phyloP scores from a whole-genome alignment of 192 early-diverging fungal species.

The Rhizophagus prolifer region DNA sequence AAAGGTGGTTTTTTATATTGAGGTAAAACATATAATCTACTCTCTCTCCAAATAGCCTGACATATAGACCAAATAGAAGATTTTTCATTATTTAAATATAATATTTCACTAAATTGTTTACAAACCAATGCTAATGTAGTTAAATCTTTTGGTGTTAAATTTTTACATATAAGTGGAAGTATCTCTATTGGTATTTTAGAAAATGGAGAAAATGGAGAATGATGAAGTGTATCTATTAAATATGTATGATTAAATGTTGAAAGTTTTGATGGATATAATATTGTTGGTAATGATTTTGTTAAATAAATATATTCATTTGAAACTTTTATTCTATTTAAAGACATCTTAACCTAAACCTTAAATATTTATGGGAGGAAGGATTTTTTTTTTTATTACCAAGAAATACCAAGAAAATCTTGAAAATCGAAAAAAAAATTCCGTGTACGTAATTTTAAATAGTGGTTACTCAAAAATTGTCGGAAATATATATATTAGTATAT shows the following conservation, averaged over 20 bases:
- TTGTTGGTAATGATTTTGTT: not conserved
- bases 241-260: not conserved
- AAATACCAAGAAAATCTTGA: no score
- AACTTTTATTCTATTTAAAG: not conserved
- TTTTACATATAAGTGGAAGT: not conserved
- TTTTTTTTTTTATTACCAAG: no score
- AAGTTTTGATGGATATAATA: not conserved
- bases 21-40: not conserved
- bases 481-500: no score
- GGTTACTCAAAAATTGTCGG: no score
- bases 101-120: not conserved
- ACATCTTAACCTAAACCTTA: not conserved
- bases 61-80: not conserved
- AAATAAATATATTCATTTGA: not conserved
- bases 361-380: no score
- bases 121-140: not conserved
- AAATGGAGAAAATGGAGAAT: not conserved
- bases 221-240: not conserved
- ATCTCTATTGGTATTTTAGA: not conserved
- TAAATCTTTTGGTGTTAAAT: not conserved
- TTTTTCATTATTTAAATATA: not conserved
- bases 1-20: not conserved
- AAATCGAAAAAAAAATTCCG: no score
- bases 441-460: no score
- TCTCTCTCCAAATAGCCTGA: not conserved